Evolutionary conservation across 768 basidiomycete genomes (phyloP), one percentile per base, ranked within the genome.

Genomic region (Hypholoma sublateritium): DNA sequence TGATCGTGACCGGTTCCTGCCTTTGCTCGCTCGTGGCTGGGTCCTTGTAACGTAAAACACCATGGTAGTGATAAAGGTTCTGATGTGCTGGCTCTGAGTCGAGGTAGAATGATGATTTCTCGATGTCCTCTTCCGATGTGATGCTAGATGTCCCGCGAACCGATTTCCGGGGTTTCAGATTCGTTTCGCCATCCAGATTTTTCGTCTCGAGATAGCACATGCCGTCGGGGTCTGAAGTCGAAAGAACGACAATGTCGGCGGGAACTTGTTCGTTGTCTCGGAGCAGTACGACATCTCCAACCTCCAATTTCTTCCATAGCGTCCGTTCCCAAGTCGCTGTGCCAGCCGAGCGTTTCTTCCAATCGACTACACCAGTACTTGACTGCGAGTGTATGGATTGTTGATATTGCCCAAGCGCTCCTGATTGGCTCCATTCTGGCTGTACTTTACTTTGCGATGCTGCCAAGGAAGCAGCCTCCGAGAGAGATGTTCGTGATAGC

Each of bases 241-340:
- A 86, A 5, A 98, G 82, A 0, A 99, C 92, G 59, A 95, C 81
- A 61, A 98, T 89, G 67, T 99, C 96, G 7, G 96, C 96, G 0
- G 96, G 96, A 12, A 98, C 89, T 73, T 97, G 96, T 49, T 98
- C 96, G 71, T 98, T 91, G 62, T 98, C 94, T 57, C 89, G 78
- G 34, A 98, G 77, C 7, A 98, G 75, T 28, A 98, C 92, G 19
- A 98, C 73, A 67, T 98, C 96, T n/a, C 96, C 96, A 11, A 98
- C 95, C 68, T 97, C 95, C 43, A 98, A 80, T 78, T 98, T 98
- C 80, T 98, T 98, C 96, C 96, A 98, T 1, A 98, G 75, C 13
- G 96, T 98, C 54, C 96, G 79, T 67, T 98, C 95, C 96, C 96
- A 98, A 24, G 80, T 79, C 2, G 93, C 87, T 3, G 86, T 82